These are phyloP conservation scores for Ascochyta clinopodiicola DNA, from an alignment of 2,329 filamentous ascomycete species.

Conservation along the genomic window DNA sequence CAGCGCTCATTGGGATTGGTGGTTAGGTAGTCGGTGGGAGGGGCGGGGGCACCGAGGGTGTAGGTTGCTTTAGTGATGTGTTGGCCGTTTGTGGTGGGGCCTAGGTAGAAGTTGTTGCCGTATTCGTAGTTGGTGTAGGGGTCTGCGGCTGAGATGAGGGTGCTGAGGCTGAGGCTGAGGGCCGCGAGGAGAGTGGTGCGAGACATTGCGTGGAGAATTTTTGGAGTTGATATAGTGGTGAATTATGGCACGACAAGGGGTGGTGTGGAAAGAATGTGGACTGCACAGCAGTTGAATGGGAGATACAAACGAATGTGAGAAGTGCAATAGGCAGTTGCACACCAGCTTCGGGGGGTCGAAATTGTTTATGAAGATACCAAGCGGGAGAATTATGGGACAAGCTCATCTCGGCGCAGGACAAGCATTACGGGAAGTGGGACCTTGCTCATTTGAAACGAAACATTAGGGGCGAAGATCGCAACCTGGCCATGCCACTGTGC, in stretches of 20 bases:
- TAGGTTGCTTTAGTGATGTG: constrained; percentile 21
- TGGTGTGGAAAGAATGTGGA: not conserved
- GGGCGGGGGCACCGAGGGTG: constrained; percentile 4
- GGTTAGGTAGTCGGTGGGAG: constrained; percentile 6
- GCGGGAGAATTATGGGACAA: not conserved
- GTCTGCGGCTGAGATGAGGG: not conserved
- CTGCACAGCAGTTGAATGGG: not conserved
- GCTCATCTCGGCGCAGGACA: not conserved
- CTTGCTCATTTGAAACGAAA: not conserved
- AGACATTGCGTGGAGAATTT: not conserved
- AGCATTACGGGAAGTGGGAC: not conserved
- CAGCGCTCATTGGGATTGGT: not conserved
- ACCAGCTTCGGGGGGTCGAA: not conserved
- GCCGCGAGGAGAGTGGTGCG: not conserved
- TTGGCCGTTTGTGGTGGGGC: constrained; percentile 12
- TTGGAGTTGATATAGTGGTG: not conserved
- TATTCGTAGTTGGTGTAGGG: constrained; percentile 6
- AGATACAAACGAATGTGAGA: not conserved
- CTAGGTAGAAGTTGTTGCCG: constrained; percentile 19
- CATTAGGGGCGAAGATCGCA: not conserved
- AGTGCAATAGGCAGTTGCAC: no score
- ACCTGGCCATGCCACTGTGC: not conserved
- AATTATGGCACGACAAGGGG: not conserved
- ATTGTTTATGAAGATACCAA: not conserved
- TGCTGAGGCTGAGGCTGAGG: not conserved